Base-by-base conservation (phyloP, 441 rosid genomes). In the Adansonia gregorii region DNA sequence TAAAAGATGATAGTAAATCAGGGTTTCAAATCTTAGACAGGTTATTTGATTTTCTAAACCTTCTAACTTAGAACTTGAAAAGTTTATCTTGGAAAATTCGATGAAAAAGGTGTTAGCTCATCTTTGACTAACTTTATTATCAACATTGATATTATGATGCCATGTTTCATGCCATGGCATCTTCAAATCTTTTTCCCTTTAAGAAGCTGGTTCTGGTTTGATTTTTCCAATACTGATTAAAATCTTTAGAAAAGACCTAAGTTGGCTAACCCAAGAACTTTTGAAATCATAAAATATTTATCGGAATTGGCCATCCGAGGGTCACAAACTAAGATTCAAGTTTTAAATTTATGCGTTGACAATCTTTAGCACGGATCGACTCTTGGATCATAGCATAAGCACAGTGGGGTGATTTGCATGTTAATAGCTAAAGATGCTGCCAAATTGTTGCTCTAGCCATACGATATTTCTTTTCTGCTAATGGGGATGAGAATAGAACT, bases 91-190 rank as follows among this genome's bases (percentile, higher is more conserved):
- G 43, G 39, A 27, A 63, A 6, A 14, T 27, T 27, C 46, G 67
- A 31, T 63, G 45, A 12, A 67, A 67, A 67, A 67, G 71, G 15
- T 43, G 22, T 43, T 66, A 43, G 51, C 27, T 66, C 20, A 43
- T 17, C 15, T 67, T 39, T 67, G 72, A 45, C 35, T 43, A 67
- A 10, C 35, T 45, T 67, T 10, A 17, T 48, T 10, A 10, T 48
- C 52, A 41, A 7, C 49, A 6, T 65, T 27, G 45, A 6, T 35
- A 61, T 31, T 6, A 27, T 12, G 43, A 63, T 63, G 45, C 6
- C 8, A 63, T 63, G 45, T 5, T 63, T 12, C 9, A 12, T 12
- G 67, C 45, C 17, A 24, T 24, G 17, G 17, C n/a, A 61, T 61
- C 43, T 61, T 27, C 15, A 8, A 27, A 27, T 61, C 67, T n/a